phyloP scores from a whole-genome alignment of 495 filamentous ascomycete species.

The Penicillium cosmopolitanum region DNA sequence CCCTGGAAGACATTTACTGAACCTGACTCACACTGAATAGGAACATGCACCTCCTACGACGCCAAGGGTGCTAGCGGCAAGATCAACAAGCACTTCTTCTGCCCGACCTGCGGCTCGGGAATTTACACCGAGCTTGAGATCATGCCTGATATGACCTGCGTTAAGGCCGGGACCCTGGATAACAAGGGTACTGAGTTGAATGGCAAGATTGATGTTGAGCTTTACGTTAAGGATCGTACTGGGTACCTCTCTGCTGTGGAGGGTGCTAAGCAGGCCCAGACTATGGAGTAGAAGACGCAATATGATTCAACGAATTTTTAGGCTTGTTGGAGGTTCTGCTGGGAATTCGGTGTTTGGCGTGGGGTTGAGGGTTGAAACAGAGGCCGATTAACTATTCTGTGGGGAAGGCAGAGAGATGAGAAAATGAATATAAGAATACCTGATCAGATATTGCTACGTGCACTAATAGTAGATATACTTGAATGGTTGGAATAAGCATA shows the following conservation, averaged over 20 bases:
- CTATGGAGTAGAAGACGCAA: conserved; percentile 17
- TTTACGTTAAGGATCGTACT: conserved; percentile 50
- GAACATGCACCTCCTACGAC: conserved; percentile 42
- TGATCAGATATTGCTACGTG: too few relatives aligned
- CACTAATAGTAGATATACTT: too few relatives aligned
- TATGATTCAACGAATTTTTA: neutral
- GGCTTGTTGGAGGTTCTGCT: too few relatives aligned
- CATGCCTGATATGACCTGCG: conserved; percentile 47
- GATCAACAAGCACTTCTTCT: conserved; percentile 56
- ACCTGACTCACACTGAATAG: conserved; percentile 14
- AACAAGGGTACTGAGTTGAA: conserved; percentile 38
- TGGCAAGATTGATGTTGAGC: conserved; percentile 46
- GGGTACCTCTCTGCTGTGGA: conserved; percentile 35
- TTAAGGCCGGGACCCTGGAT: conserved; percentile 50
- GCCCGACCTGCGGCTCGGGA: conserved; percentile 44
- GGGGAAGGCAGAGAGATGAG: neutral
- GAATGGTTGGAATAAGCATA: too few relatives aligned
- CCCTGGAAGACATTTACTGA: too few relatives aligned
- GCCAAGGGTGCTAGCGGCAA: conserved; percentile 43
- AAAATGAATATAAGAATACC: too few relatives aligned
- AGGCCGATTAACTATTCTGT: neutral
- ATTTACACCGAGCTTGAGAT: conserved; percentile 52
- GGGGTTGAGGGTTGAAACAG: neutral
- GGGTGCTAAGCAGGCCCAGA: conserved; percentile 50
- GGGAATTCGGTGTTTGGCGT: neutral